phyloP scores from a whole-genome alignment of 2,329 filamentous ascomycete genomes.

The Fusarium siculi region DNA sequence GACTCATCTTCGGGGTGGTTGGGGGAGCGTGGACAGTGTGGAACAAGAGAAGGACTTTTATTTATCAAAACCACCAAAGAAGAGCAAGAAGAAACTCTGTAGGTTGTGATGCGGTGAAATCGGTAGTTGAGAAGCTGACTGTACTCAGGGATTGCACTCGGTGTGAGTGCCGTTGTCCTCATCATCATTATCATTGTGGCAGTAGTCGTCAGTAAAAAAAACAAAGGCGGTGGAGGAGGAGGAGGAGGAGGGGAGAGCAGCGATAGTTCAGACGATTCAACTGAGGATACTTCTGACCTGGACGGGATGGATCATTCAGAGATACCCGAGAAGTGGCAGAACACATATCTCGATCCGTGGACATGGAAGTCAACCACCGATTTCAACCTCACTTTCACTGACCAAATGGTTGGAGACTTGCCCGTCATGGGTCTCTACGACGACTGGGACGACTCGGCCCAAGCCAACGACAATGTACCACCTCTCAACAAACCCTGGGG shows the following conservation, averaged over 20 bases:
- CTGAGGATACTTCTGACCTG: slow-evolving; percentile 52
- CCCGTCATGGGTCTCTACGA: slow-evolving; percentile 89
- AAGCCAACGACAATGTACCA: slow-evolving; percentile 83
- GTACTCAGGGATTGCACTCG: slow-evolving; percentile 65
- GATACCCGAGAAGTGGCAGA: slow-evolving; percentile 74
- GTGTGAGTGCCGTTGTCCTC: slow-evolving; percentile 62
- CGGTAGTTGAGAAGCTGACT: slow-evolving; percentile 33
- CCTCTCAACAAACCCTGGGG: slow-evolving; percentile 80
- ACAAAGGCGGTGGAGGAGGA: slow-evolving; percentile 61
- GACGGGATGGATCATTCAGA: slow-evolving; percentile 63
- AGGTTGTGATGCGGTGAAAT: slow-evolving; percentile 43
- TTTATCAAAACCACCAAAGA: slow-evolving; percentile 55
- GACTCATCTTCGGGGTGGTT: slow-evolving; percentile 56
- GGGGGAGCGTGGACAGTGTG: slow-evolving; percentile 55
- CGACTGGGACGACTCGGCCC: slow-evolving; percentile 84
- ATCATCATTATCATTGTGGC: slow-evolving; percentile 77
- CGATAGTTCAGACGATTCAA: slow-evolving; percentile 45
- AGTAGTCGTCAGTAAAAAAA: slow-evolving; percentile 72
- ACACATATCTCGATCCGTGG: slow-evolving; percentile 86
- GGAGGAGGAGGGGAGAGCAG: slow-evolving; percentile 17
- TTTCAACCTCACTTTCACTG: slow-evolving; percentile 95
- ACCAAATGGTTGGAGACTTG: slow-evolving; percentile 84
- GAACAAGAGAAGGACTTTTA: slow-evolving; percentile 60
- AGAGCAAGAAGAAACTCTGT: slow-evolving; percentile 71
- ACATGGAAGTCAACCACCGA: slow-evolving; percentile 90